phyloP scores from a whole-genome alignment of 1,284 basidiomycete species.

The Cryptococcus sp. region DNA sequence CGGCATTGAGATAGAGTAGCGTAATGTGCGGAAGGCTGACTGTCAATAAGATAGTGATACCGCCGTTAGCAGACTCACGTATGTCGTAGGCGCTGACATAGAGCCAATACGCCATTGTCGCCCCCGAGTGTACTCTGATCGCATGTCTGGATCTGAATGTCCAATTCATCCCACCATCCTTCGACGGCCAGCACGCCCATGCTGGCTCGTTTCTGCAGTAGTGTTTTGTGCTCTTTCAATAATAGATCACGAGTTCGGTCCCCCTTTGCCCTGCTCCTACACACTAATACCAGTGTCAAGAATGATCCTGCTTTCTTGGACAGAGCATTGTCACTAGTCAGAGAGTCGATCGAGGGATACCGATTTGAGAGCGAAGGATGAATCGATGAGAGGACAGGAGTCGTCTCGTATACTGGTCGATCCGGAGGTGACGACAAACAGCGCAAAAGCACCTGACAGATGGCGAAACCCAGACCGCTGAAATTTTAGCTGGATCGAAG shows the following conservation, averaged over 20 bases:
- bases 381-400: constrained; percentile 26
- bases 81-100: constrained; percentile 56
- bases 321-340: too few relatives aligned
- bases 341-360: background rate
- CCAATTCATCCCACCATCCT: constrained; percentile 60
- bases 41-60: background rate
- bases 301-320: constrained; percentile 22
- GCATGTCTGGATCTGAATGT: constrained; percentile 59
- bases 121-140: constrained; percentile 58
- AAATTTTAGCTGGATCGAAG: background rate
- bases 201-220: constrained; percentile 47
- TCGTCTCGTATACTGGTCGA: constrained; percentile 22
- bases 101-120: constrained; percentile 61
- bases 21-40: constrained; percentile 58
- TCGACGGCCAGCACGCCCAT: constrained; percentile 44
- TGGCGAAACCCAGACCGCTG: constrained; percentile 79
- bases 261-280: constrained; percentile 64
- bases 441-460: constrained; percentile 71
- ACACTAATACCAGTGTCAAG: constrained; percentile 78
- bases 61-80: constrained; percentile 25
- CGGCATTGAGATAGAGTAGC: constrained; percentile 77
- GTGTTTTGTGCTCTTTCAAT: constrained; percentile 55
- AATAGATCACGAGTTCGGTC: constrained; percentile 59
- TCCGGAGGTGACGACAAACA: constrained; percentile 55
- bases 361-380: constrained; percentile 17